phyloP scores from a whole-genome alignment of 2,329 filamentous ascomycete species.

The Aspergillus sp. region DNA sequence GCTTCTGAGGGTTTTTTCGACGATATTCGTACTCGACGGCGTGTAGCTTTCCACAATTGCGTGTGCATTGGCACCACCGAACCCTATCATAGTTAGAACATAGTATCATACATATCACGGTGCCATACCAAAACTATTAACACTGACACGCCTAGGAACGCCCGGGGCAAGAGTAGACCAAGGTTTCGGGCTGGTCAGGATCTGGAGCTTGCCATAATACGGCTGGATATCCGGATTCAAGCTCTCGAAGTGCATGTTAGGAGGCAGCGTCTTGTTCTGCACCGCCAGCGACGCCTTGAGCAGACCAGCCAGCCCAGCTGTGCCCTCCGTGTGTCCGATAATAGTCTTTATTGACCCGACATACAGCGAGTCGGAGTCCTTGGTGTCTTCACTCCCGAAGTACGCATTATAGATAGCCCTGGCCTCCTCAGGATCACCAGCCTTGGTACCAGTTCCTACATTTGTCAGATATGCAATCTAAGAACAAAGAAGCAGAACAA shows the following conservation, averaged over 20 bases:
- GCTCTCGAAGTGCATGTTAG: not conserved
- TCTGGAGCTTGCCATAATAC: not conserved
- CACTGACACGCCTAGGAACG: not conserved
- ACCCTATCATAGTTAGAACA: not conserved
- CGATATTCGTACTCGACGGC: not conserved
- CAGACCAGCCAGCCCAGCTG: constrained; percentile 27
- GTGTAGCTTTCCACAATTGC: constrained; percentile 12
- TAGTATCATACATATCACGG: not conserved
- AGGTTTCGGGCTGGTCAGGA: not conserved
- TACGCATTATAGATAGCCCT: constrained; percentile 22
- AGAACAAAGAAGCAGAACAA: too few species aligned
- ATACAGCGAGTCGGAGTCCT: constrained; percentile 1
- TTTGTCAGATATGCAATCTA: too few species aligned
- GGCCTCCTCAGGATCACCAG: constrained; percentile 30
- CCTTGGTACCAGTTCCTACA: constrained; percentile 20
- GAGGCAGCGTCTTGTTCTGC: not conserved
- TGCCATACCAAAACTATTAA: not conserved
- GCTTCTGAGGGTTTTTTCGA: not conserved
- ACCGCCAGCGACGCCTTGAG: constrained; percentile 16
- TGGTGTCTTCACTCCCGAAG: not conserved
- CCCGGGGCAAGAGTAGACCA: not conserved
- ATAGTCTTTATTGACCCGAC: constrained; percentile 27
- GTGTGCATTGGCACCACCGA: constrained; percentile 17
- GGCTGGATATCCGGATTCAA: not conserved
- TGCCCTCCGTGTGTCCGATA: constrained; percentile 30